These are phyloP conservation scores for Vitis rotundifolia DNA, from an alignment of 164 flowering plant species.

Conservation along the genomic window DNA sequence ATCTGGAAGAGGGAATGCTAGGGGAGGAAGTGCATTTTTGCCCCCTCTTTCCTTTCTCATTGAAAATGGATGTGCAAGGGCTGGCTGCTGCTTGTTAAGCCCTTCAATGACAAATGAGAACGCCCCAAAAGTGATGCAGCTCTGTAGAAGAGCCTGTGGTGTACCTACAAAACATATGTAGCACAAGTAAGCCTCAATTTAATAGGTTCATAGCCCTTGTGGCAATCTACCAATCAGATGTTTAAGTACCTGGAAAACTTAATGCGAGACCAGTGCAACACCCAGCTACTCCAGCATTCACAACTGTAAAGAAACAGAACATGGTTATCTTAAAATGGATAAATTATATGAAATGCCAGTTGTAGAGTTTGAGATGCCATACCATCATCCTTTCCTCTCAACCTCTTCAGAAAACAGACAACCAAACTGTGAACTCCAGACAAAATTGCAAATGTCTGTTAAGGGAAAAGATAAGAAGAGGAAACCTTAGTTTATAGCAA, in stretches of 20 bases:
- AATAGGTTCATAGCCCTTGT: not conserved
- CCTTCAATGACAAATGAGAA: conserved; percentile 77
- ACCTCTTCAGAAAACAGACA: conserved; percentile 76
- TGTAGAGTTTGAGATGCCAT: conserved; percentile 8
- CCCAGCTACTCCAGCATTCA: conserved; percentile 95
- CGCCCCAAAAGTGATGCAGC: conserved; percentile 85
- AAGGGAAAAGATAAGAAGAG: not conserved
- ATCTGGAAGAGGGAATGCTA: conserved; percentile 68
- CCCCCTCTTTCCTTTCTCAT: conserved; percentile 12
- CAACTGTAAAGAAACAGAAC: conserved; percentile 42
- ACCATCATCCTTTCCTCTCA: conserved; percentile 99
- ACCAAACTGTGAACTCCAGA: conserved; percentile 96
- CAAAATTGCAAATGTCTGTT: conserved; percentile 88
- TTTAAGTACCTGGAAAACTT: conserved; percentile 77
- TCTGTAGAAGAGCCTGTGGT: conserved; percentile 77
- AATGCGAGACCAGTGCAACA: conserved; percentile 97
- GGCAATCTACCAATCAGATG: not conserved
- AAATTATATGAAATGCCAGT: not conserved
- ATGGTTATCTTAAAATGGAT: not conserved
- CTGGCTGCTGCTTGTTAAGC: conserved; percentile 75
- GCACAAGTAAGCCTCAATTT: not conserved
- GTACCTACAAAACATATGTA: conserved; percentile 52
- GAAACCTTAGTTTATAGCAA: not conserved
- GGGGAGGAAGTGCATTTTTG: conserved; percentile 33
- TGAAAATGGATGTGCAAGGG: conserved; percentile 55